Percentiles rank a stretch among this genome's conserved stretches.
These are phyloP conservation scores for Auricularia cornea DNA, from an alignment of 768 basidiomycete genomes.

Conservation along the genomic window DNA sequence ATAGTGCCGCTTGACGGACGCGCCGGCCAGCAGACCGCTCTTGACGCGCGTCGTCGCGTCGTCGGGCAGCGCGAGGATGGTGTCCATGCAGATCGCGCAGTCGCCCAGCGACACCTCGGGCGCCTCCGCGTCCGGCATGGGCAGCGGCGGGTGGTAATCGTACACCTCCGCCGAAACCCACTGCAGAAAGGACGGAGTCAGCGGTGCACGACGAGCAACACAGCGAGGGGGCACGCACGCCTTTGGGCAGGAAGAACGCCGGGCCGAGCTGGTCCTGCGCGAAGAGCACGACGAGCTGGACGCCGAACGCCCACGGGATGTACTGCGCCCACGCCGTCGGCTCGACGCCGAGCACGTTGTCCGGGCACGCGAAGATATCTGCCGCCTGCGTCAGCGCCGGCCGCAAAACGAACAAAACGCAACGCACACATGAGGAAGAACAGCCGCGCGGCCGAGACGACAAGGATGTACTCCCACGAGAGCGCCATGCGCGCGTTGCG, in stretches of 20 bases:
- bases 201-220: no score
- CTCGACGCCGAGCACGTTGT: slow-evolving; percentile 78
- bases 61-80: slow-evolving; percentile 45
- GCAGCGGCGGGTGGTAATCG: slow-evolving; percentile 79
- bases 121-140: slow-evolving; percentile 62
- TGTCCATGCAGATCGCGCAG: slow-evolving; percentile 92
- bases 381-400: slow-evolving; percentile 6
- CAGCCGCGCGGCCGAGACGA: slow-evolving; percentile 64
- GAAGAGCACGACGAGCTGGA: slow-evolving; percentile 54
- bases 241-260: slow-evolving; percentile 71
- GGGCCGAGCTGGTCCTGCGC: slow-evolving; percentile 74
- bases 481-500: slow-evolving; percentile 66
- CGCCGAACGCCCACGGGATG: slow-evolving; percentile 48
- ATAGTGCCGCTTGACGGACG: slow-evolving; percentile 50
- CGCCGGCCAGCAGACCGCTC: slow-evolving; percentile 23
- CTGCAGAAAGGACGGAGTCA: no score
- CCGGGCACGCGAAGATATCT: slow-evolving; percentile 81
- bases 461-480: slow-evolving; percentile 61
- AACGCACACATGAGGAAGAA: slow-evolving; percentile 67
- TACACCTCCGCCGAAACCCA: slow-evolving; percentile 54
- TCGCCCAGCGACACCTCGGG: slow-evolving; percentile 73
- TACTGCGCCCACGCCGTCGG: slow-evolving; percentile 59
- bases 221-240: slow-evolving; percentile 34
- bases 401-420: slow-evolving; percentile 4
- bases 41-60: slow-evolving; percentile 18